Conservation (phyloP, 495 filamentous ascomycete species). For the Penicillium manginii region DNA sequence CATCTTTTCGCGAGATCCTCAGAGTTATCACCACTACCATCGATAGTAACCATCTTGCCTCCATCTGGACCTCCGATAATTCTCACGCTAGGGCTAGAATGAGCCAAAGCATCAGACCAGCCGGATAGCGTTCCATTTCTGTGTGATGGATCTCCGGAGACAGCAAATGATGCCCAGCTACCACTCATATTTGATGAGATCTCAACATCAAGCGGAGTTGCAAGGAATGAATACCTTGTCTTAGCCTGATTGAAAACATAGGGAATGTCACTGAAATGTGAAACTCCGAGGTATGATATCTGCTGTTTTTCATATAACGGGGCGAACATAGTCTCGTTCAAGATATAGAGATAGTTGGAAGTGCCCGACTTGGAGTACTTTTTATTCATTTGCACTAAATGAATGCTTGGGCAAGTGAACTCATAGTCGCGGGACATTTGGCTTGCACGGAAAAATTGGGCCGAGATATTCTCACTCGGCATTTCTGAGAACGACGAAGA, state of each 20-base stretch:
- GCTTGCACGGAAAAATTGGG: constrained; percentile 18
- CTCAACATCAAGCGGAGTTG: constrained; percentile 6
- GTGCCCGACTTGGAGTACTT: constrained; percentile 13
- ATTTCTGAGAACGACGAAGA: constrained; percentile 7
- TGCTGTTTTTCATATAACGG: neutral
- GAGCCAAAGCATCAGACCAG: constrained; percentile 7
- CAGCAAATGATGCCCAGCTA: constrained; percentile 22
- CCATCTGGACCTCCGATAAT: constrained; percentile 16
- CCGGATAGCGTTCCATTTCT: constrained; percentile 3
- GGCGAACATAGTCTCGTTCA: constrained; percentile 19
- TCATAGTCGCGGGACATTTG: constrained; percentile 13
- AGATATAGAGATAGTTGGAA: constrained; percentile 16
- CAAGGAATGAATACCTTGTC: constrained; percentile 12
- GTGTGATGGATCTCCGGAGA: constrained; percentile 14
- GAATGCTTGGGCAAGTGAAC: constrained; percentile 12
- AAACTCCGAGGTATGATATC: constrained; percentile 8
- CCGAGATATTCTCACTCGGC: constrained; percentile 6
- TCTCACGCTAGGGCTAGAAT: neutral
- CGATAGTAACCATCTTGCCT: neutral
- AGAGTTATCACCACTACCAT: constrained; percentile 1
- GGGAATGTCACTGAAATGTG: constrained; percentile 22
- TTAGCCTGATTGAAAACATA: constrained; percentile 20
- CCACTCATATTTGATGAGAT: constrained; percentile 16
- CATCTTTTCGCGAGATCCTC: constrained; percentile 13
- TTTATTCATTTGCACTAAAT: constrained; percentile 14